A percentile compares a stretch with the other conserved stretches of the same genome.
Evolutionary conservation across 257 asterid species (phyloP).

Genomic region (Fraxinus pennsylvanica): DNA sequence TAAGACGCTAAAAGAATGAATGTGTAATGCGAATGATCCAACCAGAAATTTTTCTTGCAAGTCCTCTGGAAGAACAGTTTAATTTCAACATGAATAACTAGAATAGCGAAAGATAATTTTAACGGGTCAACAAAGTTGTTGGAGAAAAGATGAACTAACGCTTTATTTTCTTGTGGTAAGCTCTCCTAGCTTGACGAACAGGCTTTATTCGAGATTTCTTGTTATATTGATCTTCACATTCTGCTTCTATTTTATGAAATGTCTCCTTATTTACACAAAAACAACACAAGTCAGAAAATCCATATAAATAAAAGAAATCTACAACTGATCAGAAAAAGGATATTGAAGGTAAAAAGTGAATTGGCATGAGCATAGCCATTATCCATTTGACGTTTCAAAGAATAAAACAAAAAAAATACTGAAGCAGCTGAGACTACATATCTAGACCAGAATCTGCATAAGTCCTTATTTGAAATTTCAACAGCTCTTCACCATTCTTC

Average conservation of each 20-base stretch:
- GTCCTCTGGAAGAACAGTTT: background rate
- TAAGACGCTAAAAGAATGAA: background rate
- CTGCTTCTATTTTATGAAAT: constrained; percentile 44
- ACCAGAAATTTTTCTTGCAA: background rate
- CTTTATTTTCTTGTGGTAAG: constrained; percentile 48
- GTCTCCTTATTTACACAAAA: constrained; percentile 30
- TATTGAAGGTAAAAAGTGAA: constrained; percentile 7
- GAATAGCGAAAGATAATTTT: background rate
- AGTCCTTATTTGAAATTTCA: background rate
- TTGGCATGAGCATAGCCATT: background rate
- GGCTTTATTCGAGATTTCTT: constrained; percentile 56
- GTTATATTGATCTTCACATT: constrained; percentile 40
- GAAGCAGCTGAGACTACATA: constrained; percentile 2
- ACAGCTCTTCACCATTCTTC: background rate
- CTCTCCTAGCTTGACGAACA: constrained; percentile 49
- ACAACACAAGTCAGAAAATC: constrained; percentile 17
- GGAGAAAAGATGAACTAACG: constrained; percentile 49
- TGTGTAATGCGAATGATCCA: background rate
- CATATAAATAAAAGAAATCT: constrained; percentile 7
- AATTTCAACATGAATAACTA: background rate
- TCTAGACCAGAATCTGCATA: constrained; percentile 3
- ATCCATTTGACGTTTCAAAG: background rate
- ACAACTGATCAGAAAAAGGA: background rate
- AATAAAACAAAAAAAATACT: constrained; percentile 15
- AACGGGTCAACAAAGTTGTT: background rate